Evolutionary conservation across 441 rosid species (phyloP).

Genomic region (Erysimum cheiri): DNA sequence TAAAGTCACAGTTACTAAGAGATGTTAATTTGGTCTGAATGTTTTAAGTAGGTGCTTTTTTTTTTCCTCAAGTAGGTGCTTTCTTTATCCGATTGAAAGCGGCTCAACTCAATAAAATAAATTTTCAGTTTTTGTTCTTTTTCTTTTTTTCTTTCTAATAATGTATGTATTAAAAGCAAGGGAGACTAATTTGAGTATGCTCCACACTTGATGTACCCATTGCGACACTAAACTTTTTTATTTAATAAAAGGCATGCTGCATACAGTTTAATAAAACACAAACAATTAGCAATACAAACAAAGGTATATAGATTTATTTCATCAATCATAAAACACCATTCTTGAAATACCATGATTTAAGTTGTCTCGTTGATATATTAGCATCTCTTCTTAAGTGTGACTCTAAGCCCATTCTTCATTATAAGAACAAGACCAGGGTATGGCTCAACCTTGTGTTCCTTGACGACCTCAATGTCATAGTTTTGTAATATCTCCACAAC

Average conservation of each 20-base stretch:
- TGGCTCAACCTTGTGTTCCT: slow-evolving; percentile 32
- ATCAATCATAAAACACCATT: too few relatives aligned
- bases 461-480: slow-evolving; percentile 35
- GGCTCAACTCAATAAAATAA: neutral
- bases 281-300: too few relatives aligned
- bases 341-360: too few relatives aligned
- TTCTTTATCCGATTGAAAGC: neutral
- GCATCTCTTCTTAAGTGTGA: neutral
- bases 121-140: too few relatives aligned
- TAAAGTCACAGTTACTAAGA: slow-evolving; percentile 40
- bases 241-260: too few relatives aligned
- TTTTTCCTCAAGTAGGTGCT: neutral
- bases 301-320: too few relatives aligned
- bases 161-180: too few relatives aligned
- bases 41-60: neutral
- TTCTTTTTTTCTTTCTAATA: too few relatives aligned
- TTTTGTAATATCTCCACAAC: slow-evolving; percentile 32
- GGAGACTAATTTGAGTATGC: too few relatives aligned
- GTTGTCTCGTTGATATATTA: neutral
- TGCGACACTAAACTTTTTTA: too few relatives aligned
- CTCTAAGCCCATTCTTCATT: slow-evolving; percentile 22
- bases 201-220: too few relatives aligned
- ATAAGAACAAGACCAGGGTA: neutral
- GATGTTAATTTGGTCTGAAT: slow-evolving; percentile 25
- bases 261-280: too few relatives aligned